Percentiles rank a stretch among this genome's conserved stretches.
phyloP scores from a whole-genome alignment of 768 basidiomycete species.

The Collybia mongolica region DNA sequence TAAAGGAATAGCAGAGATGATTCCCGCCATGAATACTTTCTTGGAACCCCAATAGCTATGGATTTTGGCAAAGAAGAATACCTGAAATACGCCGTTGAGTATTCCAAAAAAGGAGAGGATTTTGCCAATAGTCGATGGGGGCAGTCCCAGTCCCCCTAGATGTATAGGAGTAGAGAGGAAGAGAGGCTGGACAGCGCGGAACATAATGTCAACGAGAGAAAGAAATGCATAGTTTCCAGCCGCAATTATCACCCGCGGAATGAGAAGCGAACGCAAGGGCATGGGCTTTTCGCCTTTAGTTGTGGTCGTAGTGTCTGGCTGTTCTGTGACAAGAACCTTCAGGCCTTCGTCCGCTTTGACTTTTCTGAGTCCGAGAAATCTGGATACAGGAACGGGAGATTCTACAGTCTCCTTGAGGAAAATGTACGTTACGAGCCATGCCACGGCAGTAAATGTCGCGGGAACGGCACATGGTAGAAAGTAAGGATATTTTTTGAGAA shows the following conservation, averaged over 20 bases:
- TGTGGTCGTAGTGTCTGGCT: not conserved
- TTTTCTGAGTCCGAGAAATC: conserved; percentile 21
- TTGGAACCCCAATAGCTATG: conserved; percentile 64
- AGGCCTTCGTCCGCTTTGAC: conserved; percentile 6
- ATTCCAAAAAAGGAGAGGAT: conserved; percentile 62
- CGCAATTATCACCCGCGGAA: conserved; percentile 54
- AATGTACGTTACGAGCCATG: conserved; percentile 49
- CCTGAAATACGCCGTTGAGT: conserved; percentile 62
- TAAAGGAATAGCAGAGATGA: conserved; percentile 47
- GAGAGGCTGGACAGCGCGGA: conserved; percentile 64
- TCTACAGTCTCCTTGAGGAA: conserved; percentile 53
- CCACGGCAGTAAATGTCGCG: conserved; percentile 55
- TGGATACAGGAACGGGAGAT: conserved; percentile 19
- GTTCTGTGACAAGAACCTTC: conserved; percentile 2
- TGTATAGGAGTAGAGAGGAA: conserved; percentile 73
- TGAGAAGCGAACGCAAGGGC: conserved; percentile 51
- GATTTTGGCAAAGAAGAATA: conserved; percentile 63
- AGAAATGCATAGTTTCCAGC: conserved; percentile 64
- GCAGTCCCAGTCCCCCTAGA: conserved; percentile 66
- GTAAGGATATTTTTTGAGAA: conserved; percentile 57
- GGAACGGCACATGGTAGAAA: conserved; percentile 71
- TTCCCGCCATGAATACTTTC: conserved; percentile 50
- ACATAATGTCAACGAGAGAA: conserved; percentile 64
- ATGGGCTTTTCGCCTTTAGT: conserved; percentile 35
- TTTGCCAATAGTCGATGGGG: conserved; percentile 62